Evolutionary conservation across 371 early-diverging fungal species (phyloP), one percentile per base, ranked within the genome.

Genomic region (Rhizopus stolonifer): DNA sequence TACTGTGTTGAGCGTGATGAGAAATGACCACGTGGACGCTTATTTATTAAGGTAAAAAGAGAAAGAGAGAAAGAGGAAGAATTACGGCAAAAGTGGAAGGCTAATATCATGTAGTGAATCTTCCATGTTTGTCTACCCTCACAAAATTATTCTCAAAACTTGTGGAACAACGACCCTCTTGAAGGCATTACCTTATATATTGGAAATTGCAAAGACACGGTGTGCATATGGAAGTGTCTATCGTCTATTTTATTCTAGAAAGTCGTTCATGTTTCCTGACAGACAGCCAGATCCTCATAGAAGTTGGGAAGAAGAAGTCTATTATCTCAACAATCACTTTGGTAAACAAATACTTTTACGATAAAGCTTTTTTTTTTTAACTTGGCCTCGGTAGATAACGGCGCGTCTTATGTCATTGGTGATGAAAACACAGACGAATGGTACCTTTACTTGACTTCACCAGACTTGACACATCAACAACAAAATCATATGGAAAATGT

Each of bases 161-260:
- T 97, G 98, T 74, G 98, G 98, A 23, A 95, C 96, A 4, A 96
- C 98, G 17, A 96, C 95, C 0, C 75, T 95, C 26, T 74, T 97
- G 60, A 76, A 87, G 55, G 90, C 95, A 21, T 62, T 97, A 36
- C 88, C 92, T 36, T 79, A 85, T 39, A 83, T 97, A 33, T 67
- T 96, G 36, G 85, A 89, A 49, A 86, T 94, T 62, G 96, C 94
- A n/a, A 68, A 75, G 33, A 70, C 78, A 40, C 79, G 76, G 56
- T 85, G 85, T 59, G 85, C 85, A 13, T 77, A 88, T 34, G 75
- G 83, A 61, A 84, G 87, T 56, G 77, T 92, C 29, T 87, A 85
- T 78, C 85, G 92, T 38, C 79, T 92, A 8, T 96, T 97, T 61
- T 97, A 97, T 71, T 93, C 93, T 32, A 89, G 98, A 70, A 96